A percentile compares a stretch with the other conserved stretches of the same genome.
phyloP scores from a whole-genome alignment of 345 rosid genomes.

The Pugionium dolabratum region DNA sequence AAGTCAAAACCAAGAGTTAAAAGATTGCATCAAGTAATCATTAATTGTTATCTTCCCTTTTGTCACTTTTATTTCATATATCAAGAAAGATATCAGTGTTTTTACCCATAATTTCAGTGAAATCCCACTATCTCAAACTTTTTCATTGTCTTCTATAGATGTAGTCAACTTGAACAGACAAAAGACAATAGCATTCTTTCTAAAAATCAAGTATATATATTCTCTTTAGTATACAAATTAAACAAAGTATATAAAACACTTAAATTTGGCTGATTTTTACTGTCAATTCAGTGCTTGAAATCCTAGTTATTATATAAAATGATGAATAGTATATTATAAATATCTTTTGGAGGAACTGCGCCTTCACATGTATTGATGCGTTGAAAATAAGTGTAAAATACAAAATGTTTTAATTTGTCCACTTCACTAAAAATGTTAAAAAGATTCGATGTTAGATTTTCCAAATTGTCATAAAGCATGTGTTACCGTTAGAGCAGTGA shows the following conservation, averaged over 20 bases:
- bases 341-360: conserved; percentile 15
- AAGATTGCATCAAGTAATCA: conserved; percentile 33
- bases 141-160: conserved; percentile 15
- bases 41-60: conserved; percentile 23
- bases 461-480: conserved; percentile 26
- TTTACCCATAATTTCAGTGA: conserved; percentile 31
- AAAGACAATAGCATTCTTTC: conserved; percentile 14
- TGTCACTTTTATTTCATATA: conserved; percentile 16
- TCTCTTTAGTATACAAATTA: neutral
- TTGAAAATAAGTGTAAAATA: conserved; percentile 15
- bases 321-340: neutral
- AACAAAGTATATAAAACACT: neutral
- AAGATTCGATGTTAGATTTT: conserved; percentile 46
- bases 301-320: neutral
- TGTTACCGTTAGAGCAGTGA: conserved; percentile 39
- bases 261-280: conserved; percentile 17
- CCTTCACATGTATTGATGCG: conserved; percentile 32
- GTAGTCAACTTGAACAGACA: conserved; percentile 43
- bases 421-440: conserved; percentile 34
- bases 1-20: conserved; percentile 27
- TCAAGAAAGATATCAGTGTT: conserved; percentile 24
- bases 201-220: neutral
- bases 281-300: conserved; percentile 2
- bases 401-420: conserved; percentile 25
- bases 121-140: conserved; percentile 36